These are phyloP conservation scores for Xylaria polymorpha DNA, from an alignment of 2,329 filamentous ascomycete genomes.

Conservation along the genomic window DNA sequence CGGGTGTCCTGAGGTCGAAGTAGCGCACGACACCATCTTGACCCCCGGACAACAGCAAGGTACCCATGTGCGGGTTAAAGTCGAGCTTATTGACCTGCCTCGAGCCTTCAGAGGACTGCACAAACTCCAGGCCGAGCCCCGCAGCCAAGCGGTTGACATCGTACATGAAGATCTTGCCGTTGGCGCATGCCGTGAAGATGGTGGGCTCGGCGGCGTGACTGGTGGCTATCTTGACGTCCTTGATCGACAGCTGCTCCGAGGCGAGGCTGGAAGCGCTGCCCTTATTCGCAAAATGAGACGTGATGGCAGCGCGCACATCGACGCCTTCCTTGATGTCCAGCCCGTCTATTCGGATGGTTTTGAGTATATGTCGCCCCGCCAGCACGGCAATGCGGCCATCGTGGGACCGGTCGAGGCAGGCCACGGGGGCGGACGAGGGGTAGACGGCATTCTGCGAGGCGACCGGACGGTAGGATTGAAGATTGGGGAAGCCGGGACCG, in stretches of 20 bases:
- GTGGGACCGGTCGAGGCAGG: slow-evolving; percentile 68
- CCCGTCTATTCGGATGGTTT: slow-evolving; percentile 68
- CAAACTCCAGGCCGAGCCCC: slow-evolving; percentile 62
- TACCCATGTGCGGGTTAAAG: slow-evolving; percentile 69
- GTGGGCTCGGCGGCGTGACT: slow-evolving; percentile 59
- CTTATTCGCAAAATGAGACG: slow-evolving; percentile 60
- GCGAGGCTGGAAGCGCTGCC: slow-evolving; percentile 54
- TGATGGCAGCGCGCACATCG: slow-evolving; percentile 68
- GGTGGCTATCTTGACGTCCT: slow-evolving; percentile 68
- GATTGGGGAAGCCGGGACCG: slow-evolving; percentile 57
- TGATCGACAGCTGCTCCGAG: slow-evolving; percentile 71
- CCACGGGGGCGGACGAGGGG: slow-evolving; percentile 63
- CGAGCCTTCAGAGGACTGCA: slow-evolving; percentile 70
- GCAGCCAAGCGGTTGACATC: slow-evolving; percentile 65
- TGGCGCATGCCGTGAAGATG: slow-evolving; percentile 72
- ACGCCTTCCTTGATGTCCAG: slow-evolving; percentile 65
- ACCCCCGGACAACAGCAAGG: slow-evolving; percentile 70
- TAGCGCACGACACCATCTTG: slow-evolving; percentile 72
- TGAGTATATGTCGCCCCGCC: slow-evolving; percentile 70
- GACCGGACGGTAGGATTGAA: slow-evolving; percentile 61
- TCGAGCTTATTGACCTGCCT: slow-evolving; percentile 73
- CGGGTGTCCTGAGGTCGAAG: slow-evolving; percentile 66
- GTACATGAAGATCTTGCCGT: slow-evolving; percentile 73
- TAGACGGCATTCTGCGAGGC: slow-evolving; percentile 68
- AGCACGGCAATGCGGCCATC: slow-evolving; percentile 68